Conservation (phyloP, 495 filamentous ascomycete genomes). For the Echria macrotheca region DNA sequence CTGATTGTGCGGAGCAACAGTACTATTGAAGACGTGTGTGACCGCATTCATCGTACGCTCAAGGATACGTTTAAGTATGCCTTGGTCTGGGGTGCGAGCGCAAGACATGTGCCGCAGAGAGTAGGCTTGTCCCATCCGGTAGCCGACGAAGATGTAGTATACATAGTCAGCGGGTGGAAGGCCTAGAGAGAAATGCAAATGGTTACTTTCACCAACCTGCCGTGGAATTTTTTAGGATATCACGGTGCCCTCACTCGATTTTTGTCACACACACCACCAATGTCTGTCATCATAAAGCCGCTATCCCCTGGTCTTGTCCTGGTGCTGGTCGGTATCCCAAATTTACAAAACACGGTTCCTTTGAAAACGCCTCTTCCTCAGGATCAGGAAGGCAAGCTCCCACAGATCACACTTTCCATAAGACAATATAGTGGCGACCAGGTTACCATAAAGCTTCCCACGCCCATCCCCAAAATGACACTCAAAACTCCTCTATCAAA, state of each 20-base stretch:
- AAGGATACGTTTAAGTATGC: conserved; percentile 99
- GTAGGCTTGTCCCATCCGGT: conserved; percentile 85
- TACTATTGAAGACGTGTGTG: conserved; percentile 95
- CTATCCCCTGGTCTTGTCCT: no score
- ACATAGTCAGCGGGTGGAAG: conserved; percentile 79
- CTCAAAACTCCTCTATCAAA: conserved; percentile 1
- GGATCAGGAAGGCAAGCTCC: background rate
- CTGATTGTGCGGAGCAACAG: conserved; percentile 85
- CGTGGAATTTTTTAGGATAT: no score
- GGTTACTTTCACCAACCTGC: background rate
- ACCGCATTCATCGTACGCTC: conserved; percentile 86
- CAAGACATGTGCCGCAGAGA: conserved; percentile 88
- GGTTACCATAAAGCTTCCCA: no score
- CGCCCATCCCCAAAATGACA: no score
- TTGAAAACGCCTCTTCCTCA: conserved; percentile 2
- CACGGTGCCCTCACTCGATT: no score
- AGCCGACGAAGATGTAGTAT: conserved; percentile 94
- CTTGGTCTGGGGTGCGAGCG: conserved; percentile 94
- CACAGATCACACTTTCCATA: no score
- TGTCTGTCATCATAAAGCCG: no score
- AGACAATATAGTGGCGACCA: no score
- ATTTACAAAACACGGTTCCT: background rate
- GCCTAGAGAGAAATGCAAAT: conserved; percentile 34
- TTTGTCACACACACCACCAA: no score
- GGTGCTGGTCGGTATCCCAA: background rate